Base-by-base conservation (phyloP, 306 rosid genomes). In the Quercus robur region DNA sequence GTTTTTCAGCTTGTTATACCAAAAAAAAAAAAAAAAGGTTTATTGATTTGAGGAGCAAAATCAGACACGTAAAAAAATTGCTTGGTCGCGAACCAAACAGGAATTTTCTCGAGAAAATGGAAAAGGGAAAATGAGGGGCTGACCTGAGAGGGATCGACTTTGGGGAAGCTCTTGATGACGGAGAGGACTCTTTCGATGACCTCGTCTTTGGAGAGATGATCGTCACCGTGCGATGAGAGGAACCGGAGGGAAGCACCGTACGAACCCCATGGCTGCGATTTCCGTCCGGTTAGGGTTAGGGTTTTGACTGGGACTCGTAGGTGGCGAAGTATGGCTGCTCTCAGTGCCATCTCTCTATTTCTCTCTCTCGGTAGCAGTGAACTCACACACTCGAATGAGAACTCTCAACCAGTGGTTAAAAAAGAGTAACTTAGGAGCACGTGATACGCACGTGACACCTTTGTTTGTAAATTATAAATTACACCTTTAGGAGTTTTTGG, bases 61-160 rank as follows among this genome's bases (percentile, higher is more conserved):
- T 1, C 2, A 59, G 66, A 21, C 17, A 7, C 46, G 0, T 0
- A 28, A 38, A 35, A 35, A 38, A 2, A 7, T 38, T 38, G 11
- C 10, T 38, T 38, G 46, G 15, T 49, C 23, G 2, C 17, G 52
- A 64, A 28, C 41, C 46, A 64, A 64, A 30, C 44, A 62, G 28
- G 75, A 23, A n/a, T 46, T 72, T 73, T 57, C 71, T 6, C 14
- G 30, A 31, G 30, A 82, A 56, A 55, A 1, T 5, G 26, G 3
- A 26, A 4, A 15, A 64, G 4, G 6, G 51, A 71, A 66, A 12
- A 49, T 49, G 15, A 49, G 49, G 41, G 75, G 21, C 13, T 28
- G 44, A 93, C 99, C 99, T 82, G 84, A 28, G 97, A 87, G 75
- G 99, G 97, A 85, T 95, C 98, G 19, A 95, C 88, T 89, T 93